Evolutionary conservation across 495 filamentous ascomycete genomes (phyloP), one percentile per base, ranked within the genome.

Genomic region (Clohesyomyces aquaticus): DNA sequence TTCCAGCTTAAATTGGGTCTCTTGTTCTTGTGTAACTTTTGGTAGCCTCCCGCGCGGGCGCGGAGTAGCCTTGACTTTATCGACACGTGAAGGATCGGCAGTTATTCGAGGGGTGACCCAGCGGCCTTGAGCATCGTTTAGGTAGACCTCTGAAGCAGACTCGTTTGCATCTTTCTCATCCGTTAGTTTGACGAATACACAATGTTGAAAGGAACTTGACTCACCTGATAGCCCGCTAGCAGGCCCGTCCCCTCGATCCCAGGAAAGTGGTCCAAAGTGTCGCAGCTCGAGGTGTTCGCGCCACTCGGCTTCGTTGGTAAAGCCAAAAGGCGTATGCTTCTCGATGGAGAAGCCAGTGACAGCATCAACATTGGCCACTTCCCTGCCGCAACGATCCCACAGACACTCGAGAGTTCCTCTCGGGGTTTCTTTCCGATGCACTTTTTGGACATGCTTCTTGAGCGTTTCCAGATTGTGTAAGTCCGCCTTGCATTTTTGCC

Each of bases 401-500:
- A 69, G 63, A 67, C 82, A 84, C 18, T 73, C 65, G 14, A 71
- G 70, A 8, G 50, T 47, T 21, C 71, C 55, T 38, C 62, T 19
- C 11, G 53, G 54, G 1, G 65, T 62, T 41, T 66, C 56, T 58
- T 69, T 73, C 23, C 69, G 63, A 66, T 85, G 89, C 4, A 85
- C 75, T 55, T 86, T 81, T 28, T 78, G 66, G 21, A 93, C 69
- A 71, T 95, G 91, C 55, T 81, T 83, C 56, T 84, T 83, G 21
- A 94, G 78, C 0, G 85, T 85, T 1, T 86, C 82, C 29, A 91
- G 71, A 69, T 92, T 93, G 65, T 93, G 90, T 2, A 94, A 77
- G 70, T 91, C 82, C 0, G 86, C 84, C 4, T 79, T 78, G 68
- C 91, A 95, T 8, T 75, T 72, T 38, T 79, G 70, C 89, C 89